Evolutionary conservation across 2,329 filamentous ascomycete species (phyloP).

Genomic region (Grosmannia huntii): DNA sequence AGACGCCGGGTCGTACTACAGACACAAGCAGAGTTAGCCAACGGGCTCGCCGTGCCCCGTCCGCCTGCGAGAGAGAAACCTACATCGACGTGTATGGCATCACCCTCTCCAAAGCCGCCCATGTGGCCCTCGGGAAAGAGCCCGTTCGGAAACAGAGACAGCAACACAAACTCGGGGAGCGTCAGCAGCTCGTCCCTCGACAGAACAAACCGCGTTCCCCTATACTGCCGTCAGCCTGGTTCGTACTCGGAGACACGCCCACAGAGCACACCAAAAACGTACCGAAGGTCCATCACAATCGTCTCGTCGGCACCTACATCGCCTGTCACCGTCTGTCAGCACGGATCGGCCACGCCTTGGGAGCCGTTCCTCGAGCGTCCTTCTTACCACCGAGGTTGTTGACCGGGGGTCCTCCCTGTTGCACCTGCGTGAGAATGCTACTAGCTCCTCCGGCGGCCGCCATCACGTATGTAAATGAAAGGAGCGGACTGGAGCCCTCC

Average conservation of each 20-base stretch:
- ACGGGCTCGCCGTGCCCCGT: constrained; percentile 8
- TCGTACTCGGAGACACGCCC: not conserved
- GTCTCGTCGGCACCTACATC: constrained; percentile 85
- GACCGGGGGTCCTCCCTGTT: constrained; percentile 80
- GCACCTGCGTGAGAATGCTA: constrained; percentile 98
- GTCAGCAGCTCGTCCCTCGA: constrained; percentile 92
- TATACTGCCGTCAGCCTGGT: constrained; percentile 22
- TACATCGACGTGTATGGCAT: constrained; percentile 95
- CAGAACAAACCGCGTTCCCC: constrained; percentile 84
- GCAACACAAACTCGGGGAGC: constrained; percentile 87
- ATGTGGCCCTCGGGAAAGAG: constrained; percentile 93
- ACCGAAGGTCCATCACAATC: constrained; percentile 90
- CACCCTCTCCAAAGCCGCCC: constrained; percentile 82
- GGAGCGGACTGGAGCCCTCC: constrained; percentile 84
- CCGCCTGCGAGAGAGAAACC: constrained; percentile 12
- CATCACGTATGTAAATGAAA: constrained; percentile 94
- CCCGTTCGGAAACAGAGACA: constrained; percentile 98
- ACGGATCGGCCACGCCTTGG: not conserved
- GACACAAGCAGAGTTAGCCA: not conserved
- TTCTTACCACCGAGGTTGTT: constrained; percentile 59
- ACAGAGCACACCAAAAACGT: constrained; percentile 19
- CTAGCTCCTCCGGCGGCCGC: constrained; percentile 90
- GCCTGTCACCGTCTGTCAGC: constrained; percentile 19
- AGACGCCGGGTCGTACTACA: constrained; percentile 90
- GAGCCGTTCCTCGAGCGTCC: not conserved